These are phyloP conservation scores for Aaosphaeria pasadenensis DNA, from an alignment of 2,329 filamentous ascomycete genomes.

Conservation along the genomic window DNA sequence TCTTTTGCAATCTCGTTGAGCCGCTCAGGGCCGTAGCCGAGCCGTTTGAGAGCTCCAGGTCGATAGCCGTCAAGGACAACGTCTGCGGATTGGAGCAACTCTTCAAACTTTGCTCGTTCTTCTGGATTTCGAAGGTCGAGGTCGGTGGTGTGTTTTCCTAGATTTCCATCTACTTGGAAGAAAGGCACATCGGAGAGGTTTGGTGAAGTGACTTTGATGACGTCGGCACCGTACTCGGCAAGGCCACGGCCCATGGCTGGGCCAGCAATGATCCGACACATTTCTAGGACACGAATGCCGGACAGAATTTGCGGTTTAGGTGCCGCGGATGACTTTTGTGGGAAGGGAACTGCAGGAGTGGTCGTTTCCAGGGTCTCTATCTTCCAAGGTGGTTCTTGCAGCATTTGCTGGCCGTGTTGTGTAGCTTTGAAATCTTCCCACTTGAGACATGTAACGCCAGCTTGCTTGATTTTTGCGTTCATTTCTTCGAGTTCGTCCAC, in stretches of 20 bases:
- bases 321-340: constrained; percentile 37
- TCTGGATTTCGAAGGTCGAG: constrained; percentile 58
- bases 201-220: constrained; percentile 68
- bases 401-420: constrained; percentile 40
- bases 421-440: constrained; percentile 40
- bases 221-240: constrained; percentile 72
- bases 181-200: constrained; percentile 68
- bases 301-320: constrained; percentile 41
- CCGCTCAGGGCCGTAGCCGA: constrained; percentile 61
- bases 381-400: constrained; percentile 44
- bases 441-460: constrained; percentile 41
- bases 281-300: constrained; percentile 70
- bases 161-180: constrained; percentile 70
- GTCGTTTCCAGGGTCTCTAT: constrained; percentile 51
- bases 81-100: constrained; percentile 60
- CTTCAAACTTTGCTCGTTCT: constrained; percentile 57
- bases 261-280: constrained; percentile 73
- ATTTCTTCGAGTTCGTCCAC: constrained; percentile 40
- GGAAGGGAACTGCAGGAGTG: constrained; percentile 51
- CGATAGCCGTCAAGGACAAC: constrained; percentile 69
- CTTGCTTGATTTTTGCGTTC: constrained; percentile 41
- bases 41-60: constrained; percentile 60
- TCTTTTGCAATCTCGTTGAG: constrained; percentile 53
- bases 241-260: constrained; percentile 69
- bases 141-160: constrained; percentile 65